phyloP scores from a whole-genome alignment of 148 eudicot genomes.

The Rhododendron henanense region DNA sequence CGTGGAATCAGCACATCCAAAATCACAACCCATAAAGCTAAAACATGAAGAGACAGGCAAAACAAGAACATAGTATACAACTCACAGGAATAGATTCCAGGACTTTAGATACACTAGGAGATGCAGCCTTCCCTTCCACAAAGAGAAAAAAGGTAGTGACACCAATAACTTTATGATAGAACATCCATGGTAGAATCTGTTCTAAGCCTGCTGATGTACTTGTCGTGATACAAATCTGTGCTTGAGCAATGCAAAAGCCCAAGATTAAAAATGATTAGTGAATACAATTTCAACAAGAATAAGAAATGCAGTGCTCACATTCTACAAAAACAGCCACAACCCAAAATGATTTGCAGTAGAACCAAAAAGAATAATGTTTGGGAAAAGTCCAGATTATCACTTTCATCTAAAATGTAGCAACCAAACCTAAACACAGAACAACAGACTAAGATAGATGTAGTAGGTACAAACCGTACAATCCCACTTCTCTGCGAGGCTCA shows the following conservation, averaged over 20 bases:
- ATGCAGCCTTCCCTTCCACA: slow-evolving; percentile 94
- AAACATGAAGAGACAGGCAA: neutral
- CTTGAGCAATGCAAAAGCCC: neutral
- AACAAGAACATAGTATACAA: neutral
- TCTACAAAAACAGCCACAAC: neutral
- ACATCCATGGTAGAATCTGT: slow-evolving; percentile 92
- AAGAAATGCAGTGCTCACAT: neutral
- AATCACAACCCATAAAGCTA: neutral
- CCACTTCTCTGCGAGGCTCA: neutral
- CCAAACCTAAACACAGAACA: neutral
- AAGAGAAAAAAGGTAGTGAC: slow-evolving; percentile 76
- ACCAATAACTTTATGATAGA: slow-evolving; percentile 82
- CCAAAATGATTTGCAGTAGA: neutral
- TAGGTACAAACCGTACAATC: neutral
- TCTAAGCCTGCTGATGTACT: slow-evolving; percentile 78
- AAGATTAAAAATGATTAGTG: neutral
- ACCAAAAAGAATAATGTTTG: neutral
- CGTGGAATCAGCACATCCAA: neutral
- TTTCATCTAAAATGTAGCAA: neutral
- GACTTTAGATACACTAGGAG: slow-evolving; percentile 70
- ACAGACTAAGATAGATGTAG: neutral
- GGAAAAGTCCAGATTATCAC: neutral
- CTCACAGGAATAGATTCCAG: slow-evolving; percentile 87
- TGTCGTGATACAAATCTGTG: slow-evolving; percentile 67
- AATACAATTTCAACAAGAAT: neutral